Evolutionary conservation across 2,329 filamentous ascomycete species (phyloP).

Genomic region (Nigrospora oryzae): DNA sequence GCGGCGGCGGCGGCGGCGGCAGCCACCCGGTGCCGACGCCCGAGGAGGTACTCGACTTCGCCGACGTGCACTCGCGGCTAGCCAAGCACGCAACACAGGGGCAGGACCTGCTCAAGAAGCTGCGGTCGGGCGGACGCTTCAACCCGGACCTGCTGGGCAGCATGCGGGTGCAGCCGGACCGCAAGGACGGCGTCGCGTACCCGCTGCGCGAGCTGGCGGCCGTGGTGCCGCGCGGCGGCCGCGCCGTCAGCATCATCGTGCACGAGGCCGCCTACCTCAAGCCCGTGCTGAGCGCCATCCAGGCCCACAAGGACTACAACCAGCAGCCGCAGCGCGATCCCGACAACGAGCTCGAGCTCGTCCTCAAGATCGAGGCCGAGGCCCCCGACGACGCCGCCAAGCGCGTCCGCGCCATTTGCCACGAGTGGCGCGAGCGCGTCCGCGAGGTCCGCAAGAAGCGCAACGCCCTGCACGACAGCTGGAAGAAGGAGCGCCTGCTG

Average conservation of each 20-base stretch:
- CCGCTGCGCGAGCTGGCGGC: slow-evolving; percentile 48
- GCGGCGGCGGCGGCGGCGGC: background rate
- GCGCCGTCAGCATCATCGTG: slow-evolving; percentile 26
- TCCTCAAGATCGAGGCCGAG: slow-evolving; percentile 45
- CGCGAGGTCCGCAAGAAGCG: slow-evolving; percentile 36
- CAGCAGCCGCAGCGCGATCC: slow-evolving; percentile 50
- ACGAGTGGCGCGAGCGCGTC: slow-evolving; percentile 42
- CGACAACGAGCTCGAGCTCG: slow-evolving; percentile 51
- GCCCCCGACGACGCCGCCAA: slow-evolving; percentile 35
- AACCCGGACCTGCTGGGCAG: slow-evolving; percentile 40
- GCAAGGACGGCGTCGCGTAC: slow-evolving; percentile 23
- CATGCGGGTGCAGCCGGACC: slow-evolving; percentile 28
- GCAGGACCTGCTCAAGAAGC: slow-evolving; percentile 28
- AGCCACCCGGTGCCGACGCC: slow-evolving; percentile 23
- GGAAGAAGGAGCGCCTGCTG: slow-evolving; percentile 34
- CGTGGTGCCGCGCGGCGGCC: slow-evolving; percentile 37
- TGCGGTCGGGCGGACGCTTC: slow-evolving; percentile 41
- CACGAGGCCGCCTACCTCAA: slow-evolving; percentile 36
- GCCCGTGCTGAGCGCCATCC: slow-evolving; percentile 47
- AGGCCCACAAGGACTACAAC: slow-evolving; percentile 45
- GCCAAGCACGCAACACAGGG: slow-evolving; percentile 31
- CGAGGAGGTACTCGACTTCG: slow-evolving; percentile 39
- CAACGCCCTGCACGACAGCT: slow-evolving; percentile 39
- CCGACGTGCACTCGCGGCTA: slow-evolving; percentile 36
- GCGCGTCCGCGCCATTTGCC: slow-evolving; percentile 34